A percentile compares a stretch with the other conserved stretches of the same genome.
These are phyloP conservation scores for Coccomyxa sp. DNA, from an alignment of 139 green algal genomes.

Conservation along the genomic window DNA sequence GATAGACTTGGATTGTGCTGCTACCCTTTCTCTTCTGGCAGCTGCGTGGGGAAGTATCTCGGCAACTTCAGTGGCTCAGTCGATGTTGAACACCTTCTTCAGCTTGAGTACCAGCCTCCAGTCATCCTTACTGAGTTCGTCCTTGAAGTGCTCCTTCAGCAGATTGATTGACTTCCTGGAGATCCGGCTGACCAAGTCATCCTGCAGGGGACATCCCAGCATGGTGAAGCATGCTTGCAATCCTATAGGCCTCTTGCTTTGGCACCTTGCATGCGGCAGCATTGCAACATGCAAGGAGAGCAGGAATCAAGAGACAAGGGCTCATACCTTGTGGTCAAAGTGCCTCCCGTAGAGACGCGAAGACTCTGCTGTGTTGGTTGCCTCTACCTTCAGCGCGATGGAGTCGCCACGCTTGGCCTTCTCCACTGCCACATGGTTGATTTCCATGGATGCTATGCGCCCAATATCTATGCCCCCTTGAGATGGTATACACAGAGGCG, in stretches of 20 bases:
- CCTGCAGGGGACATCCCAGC: constrained; percentile 20
- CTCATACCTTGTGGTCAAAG: constrained; percentile 80
- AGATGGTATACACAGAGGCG: constrained; percentile 66
- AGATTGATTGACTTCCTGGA: constrained; percentile 53
- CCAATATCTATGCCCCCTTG: constrained; percentile 82
- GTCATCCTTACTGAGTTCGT: constrained; percentile 92
- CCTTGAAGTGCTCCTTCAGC: constrained; percentile 61
- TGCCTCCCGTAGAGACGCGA: constrained; percentile 87
- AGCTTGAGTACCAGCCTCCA: constrained; percentile 91
- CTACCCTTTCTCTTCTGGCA: too few relatives aligned
- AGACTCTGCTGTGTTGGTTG: constrained; percentile 68
- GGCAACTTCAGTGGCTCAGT: too few relatives aligned
- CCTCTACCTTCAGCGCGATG: constrained; percentile 97
- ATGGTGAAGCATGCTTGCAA: too few relatives aligned
- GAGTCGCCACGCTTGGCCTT: constrained; percentile 71
- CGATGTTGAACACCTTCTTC: constrained; percentile 15
- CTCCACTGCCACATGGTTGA: constrained; percentile 93
- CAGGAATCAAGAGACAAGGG: constrained; percentile 16
- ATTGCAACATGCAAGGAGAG: not conserved
- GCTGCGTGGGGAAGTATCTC: too few relatives aligned
- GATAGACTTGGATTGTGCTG: too few relatives aligned
- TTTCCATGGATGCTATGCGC: constrained; percentile 88
- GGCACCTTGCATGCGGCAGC: not conserved
- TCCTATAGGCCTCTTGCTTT: too few relatives aligned
- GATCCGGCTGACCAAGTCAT: constrained; percentile 72